Base-by-base conservation (phyloP, 306 rosid species). In the Oxytropis ochrocephala region DNA sequence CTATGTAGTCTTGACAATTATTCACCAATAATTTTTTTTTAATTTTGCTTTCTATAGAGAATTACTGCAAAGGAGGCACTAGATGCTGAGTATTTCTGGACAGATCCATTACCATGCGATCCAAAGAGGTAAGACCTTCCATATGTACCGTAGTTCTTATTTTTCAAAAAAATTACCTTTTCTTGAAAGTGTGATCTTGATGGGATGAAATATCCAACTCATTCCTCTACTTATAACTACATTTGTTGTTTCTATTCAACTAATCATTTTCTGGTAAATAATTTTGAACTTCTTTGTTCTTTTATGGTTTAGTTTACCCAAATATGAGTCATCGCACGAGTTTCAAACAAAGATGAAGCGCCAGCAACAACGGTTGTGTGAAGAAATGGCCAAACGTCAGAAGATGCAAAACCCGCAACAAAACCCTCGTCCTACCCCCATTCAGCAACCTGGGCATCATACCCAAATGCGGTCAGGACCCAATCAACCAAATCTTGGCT, bases 51-150 rank as follows among this genome's bases (percentile, higher is more conserved):
- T 38, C 44, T 49, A 24, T 59, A 88, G 89, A 88, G 95, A 80
- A 81, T 85, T 60, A 74, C 87, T 51, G 91, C 91, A 0, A 80
- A 81, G 64, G 87, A 88, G 72, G 90, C 95, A 12, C 85, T 88
- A 56, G 88, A 85, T 80, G 89, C 91, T 3, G 91, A 88, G 65
- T 88, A 88, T 82, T 88, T 88, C 75, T 83, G 91, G 91, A 75
- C 79, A 51, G 90, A 88, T 78, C 94, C 94, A 8, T 67, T 83
- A 60, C 94, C 94, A 18, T 85, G 90, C 4, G 90, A 85, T 77
- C 94, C 94, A 1, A 85, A 79, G 80, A 85, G 88, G 94, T 86
- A 55, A 44, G 65, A 41, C 13, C 27, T 55, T 35, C 35, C 24
- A 16, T 52, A 24, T 24, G 49, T 56, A 36, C 12, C 29, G 8